These are phyloP conservation scores for Ochromonas danica DNA, from an alignment of 108 stramenopile genomes.

Conservation along the genomic window DNA sequence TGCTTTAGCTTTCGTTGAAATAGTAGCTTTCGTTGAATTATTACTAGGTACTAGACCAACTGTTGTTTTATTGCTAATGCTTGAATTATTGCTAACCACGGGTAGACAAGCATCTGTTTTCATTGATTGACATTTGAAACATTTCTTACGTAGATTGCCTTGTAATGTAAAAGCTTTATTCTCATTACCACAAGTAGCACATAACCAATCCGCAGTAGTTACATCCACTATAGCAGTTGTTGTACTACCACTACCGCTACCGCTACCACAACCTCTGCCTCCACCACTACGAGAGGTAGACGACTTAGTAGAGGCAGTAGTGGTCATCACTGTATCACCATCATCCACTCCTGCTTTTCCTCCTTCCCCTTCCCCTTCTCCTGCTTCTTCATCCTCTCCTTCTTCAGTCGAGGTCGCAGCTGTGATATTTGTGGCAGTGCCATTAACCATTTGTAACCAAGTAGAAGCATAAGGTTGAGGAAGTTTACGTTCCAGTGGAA, in stretches of 20 bases:
- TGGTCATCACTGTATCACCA: not conserved
- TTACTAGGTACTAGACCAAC: not conserved
- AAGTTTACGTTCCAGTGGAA: constrained; percentile 82
- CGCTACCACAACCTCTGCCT: not conserved
- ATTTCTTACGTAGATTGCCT: not conserved
- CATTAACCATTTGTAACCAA: constrained; percentile 58
- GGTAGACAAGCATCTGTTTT: not conserved
- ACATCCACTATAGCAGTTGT: not conserved
- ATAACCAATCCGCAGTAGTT: not conserved
- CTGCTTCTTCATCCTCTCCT: too few relatives aligned
- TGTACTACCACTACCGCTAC: not conserved
- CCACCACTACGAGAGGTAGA: not conserved
- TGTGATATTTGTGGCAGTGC: not conserved
- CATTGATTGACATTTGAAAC: not conserved
- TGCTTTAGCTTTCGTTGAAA: not conserved
- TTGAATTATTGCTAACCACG: too few relatives aligned
- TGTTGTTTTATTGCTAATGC: too few relatives aligned
- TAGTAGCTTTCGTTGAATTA: not conserved
- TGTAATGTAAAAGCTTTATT: not conserved
- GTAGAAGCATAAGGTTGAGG: constrained; percentile 85
- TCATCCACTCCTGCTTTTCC: not conserved
- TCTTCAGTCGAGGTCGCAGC: not conserved
- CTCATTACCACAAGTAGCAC: not conserved
- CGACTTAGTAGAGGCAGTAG: not conserved
- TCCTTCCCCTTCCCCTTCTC: too few relatives aligned